Conservation (phyloP, 2,329 filamentous ascomycete species). For the Colletotrichum trifolii region DNA sequence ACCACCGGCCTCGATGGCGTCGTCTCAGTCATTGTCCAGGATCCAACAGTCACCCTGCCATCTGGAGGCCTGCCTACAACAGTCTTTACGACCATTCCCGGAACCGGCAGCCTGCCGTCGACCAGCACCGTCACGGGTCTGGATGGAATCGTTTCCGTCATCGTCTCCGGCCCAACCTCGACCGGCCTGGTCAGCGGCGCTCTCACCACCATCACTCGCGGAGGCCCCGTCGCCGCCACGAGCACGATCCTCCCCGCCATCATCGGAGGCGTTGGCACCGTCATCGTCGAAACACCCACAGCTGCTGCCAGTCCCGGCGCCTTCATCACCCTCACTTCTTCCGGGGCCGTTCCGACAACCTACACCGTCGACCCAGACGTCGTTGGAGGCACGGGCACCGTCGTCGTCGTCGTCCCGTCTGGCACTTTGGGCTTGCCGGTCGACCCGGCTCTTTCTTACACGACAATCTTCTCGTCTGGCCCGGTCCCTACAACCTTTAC, state of each 20-base stretch:
- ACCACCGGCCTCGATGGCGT: not conserved
- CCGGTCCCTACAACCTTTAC: slow-evolving; percentile 6
- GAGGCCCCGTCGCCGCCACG: slow-evolving; percentile 15
- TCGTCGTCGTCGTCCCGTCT: slow-evolving; percentile 6
- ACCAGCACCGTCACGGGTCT: not conserved
- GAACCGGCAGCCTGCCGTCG: not conserved
- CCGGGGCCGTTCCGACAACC: not conserved
- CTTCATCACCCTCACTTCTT: slow-evolving; percentile 5
- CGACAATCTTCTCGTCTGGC: slow-evolving; percentile 4
- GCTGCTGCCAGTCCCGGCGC: slow-evolving; percentile 1
- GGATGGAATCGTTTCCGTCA: slow-evolving; percentile 11
- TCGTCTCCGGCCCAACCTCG: slow-evolving; percentile 17
- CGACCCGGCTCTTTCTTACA: slow-evolving; percentile 1
- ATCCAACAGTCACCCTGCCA: not conserved
- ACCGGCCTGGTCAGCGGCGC: not conserved
- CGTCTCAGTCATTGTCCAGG: not conserved
- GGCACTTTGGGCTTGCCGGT: not conserved
- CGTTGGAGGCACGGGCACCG: slow-evolving; percentile 1
- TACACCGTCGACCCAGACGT: not conserved
- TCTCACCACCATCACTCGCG: slow-evolving; percentile 9
- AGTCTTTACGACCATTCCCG: not conserved
- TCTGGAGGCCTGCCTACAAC: not conserved
- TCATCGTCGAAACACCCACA: slow-evolving; percentile 18
- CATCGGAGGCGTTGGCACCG: slow-evolving; percentile 8
- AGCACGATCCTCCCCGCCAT: slow-evolving; percentile 15